Conservation (phyloP, 805 yeast species). For the Yarrowia osloensis region DNA sequence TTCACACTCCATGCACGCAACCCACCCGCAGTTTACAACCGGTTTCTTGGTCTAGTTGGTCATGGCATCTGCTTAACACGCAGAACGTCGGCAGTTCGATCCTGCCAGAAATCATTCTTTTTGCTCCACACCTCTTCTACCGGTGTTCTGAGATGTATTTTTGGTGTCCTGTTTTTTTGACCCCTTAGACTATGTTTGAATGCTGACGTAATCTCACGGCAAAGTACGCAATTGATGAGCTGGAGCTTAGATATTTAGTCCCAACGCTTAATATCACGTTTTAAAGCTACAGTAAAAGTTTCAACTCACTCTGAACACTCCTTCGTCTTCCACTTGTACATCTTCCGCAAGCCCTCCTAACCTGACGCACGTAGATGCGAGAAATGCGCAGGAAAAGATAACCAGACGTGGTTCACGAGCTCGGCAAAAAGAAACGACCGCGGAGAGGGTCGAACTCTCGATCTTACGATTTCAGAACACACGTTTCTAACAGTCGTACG, state of each 20-base stretch:
- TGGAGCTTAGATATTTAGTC: too few species aligned
- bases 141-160: neutral
- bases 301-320: too few species aligned
- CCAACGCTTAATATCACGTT: too few species aligned
- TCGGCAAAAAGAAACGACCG: neutral
- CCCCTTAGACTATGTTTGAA: neutral
- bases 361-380: neutral
- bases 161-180: neutral
- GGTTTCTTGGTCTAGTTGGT: conserved; percentile 90
- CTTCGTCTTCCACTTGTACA: too few species aligned
- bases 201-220: neutral
- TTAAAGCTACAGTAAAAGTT: too few species aligned
- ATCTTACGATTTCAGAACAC: neutral
- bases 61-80: conserved; percentile 99
- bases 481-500: neutral
- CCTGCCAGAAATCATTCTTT: conserved; percentile 55
- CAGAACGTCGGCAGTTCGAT: conserved; percentile 99
- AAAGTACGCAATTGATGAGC: too few species aligned
- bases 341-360: too few species aligned
- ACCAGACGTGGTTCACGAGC: neutral
- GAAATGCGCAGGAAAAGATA: neutral
- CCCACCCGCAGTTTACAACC: neutral
- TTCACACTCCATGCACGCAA: neutral
- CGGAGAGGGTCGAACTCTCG: conserved; percentile 4
- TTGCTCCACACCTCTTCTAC: neutral